Base-by-base conservation (phyloP, 805 yeast species). In the Suhomyces sp. region DNA sequence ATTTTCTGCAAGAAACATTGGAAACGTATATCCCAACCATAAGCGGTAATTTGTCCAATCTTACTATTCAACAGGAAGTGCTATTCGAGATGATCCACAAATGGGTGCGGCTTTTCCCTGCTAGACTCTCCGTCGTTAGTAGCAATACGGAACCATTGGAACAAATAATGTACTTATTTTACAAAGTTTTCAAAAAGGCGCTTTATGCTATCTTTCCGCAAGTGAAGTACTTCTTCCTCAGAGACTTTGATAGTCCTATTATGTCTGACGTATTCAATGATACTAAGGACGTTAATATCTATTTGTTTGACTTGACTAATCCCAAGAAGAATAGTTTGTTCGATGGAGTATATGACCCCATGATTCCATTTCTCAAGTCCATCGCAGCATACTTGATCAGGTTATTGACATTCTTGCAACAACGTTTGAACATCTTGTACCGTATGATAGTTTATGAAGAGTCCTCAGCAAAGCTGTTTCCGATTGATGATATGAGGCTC, bases 231-330 rank as follows among this genome's bases (percentile, higher is more conserved):
- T 63, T 60, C 46, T 64, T 60, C 36, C 39, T 66, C 8, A 40
- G 70, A 18, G 72, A 66, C 46, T 65, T 66, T 40, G 70, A 63
- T 40, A 50, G 58, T 33, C 70, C 72, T 2, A 51, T 66, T 34
- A 64, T 64, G 64, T 40, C 59, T 27, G 70, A 66, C 32, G 61
- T 65, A 4, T 60, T 54, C 33, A 47, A 42, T 8, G 37, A 36
- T 24, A 42, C 46, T 14, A 40, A 50, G 15, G 67, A 57, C 32
- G 37, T 37, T 6, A 56, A 54, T 14, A 51, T 63, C 5, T 54
- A 44, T 33, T 31, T 26, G 23, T 35, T 34, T 4, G 52, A 50
- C 25, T 42, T 63, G 20, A 56, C 49, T 17, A 28, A 27, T 13
- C 54, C 55, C 3, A 22, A 12, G 8, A n/a, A 9, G 11, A 19